Base-by-base conservation (phyloP, 805 yeast genomes). In the Ogataea angusta region DNA sequence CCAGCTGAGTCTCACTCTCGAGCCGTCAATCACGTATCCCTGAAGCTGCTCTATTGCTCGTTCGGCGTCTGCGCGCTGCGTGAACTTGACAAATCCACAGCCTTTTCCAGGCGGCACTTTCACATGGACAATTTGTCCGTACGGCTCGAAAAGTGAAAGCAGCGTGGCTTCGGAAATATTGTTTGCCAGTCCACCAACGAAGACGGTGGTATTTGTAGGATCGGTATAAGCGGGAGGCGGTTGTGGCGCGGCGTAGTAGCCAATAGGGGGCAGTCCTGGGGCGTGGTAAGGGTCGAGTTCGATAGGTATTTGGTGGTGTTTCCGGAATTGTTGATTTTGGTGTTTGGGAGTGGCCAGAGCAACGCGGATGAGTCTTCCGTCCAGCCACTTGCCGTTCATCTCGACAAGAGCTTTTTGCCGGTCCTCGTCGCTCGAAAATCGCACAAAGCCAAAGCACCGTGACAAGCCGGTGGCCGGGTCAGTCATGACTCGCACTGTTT, bases 401-500 rank as follows among this genome's bases (percentile, higher is more conserved):
- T 82, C 87, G 18, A 69, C 64, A 29, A 84, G 66, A 0, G 93
- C 91, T 26, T 79, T 60, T 40, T 75, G 74, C 52, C 91, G 71
- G 52, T 84, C 91, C 29, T 66, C 72, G 48, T 82, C 88, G 49
- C 76, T 78, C 16, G 83, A 75, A 57, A 85, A 85, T 46, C 95
- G 67, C 19, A 85, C 89, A 62, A 85, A 85, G 0, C 93, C 93
- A 63, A 84, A 84, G 53, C 93, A 82, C 49, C 91, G 68, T 2
- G 88, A 80, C 21, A 82, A 75, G 0, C 90, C 90, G 10, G 84
- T 74, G 5, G 85, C 74, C 2, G 93, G 93, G 56, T 85, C 91
- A 0, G 93, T 84, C 91, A 85, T 85, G 9, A 85, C 91, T 45
- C 93, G 67, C 6, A 85, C 93, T 2, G 93, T 84, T 52, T 82